A percentile compares a stretch with the other conserved stretches of the same genome.
phyloP scores from a whole-genome alignment of 805 yeast species.

The Lipomyces mesembrius region DNA sequence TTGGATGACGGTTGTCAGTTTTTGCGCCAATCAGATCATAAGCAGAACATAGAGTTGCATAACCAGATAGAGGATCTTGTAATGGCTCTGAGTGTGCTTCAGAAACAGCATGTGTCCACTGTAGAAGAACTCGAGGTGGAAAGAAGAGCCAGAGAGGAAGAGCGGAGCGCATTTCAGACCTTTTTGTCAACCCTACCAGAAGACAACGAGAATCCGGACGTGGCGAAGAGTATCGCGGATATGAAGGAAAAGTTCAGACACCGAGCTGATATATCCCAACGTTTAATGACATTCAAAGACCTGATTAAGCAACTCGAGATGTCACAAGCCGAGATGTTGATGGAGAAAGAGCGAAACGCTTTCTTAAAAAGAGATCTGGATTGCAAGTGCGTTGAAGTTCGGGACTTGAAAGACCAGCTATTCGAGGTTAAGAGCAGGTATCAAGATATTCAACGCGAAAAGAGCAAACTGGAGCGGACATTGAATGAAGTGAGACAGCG shows the following conservation, averaged over 20 bases:
- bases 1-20: constrained; percentile 14
- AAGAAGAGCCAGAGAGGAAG: constrained; percentile 35
- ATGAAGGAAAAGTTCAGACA: constrained; percentile 14
- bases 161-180: constrained; percentile 14
- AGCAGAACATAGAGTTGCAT: constrained; percentile 26
- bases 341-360: constrained; percentile 28
- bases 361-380: constrained; percentile 30
- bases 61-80: constrained; percentile 37
- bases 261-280: constrained; percentile 14
- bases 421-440: constrained; percentile 29
- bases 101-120: constrained; percentile 33
- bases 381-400: constrained; percentile 31
- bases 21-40: neutral
- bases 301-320: constrained; percentile 30
- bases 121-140: constrained; percentile 36
- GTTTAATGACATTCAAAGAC: constrained; percentile 29
- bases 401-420: constrained; percentile 36
- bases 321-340: constrained; percentile 20
- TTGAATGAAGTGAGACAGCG: constrained; percentile 33
- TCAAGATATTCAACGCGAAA: constrained; percentile 33
- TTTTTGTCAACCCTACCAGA: constrained; percentile 14
- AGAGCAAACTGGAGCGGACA: constrained; percentile 27
- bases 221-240: neutral
- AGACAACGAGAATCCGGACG: neutral
- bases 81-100: constrained; percentile 31